These are phyloP conservation scores for Triticum monococcum DNA, from an alignment of 176 grass and related monocot species.

Conservation along the genomic window DNA sequence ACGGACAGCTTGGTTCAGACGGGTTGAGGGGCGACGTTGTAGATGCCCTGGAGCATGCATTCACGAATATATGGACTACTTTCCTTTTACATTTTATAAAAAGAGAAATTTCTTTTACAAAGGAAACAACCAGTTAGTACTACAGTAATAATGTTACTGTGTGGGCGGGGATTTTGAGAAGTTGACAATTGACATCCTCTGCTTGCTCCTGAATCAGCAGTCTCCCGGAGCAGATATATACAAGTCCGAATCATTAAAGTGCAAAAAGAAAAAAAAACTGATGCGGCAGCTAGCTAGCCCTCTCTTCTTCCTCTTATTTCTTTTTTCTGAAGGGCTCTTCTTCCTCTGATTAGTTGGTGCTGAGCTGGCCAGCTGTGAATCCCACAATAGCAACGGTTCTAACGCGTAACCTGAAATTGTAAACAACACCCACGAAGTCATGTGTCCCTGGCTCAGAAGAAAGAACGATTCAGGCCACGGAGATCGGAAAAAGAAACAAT, in stretches of 20 bases:
- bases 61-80: too few relatives aligned
- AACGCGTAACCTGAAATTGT: not conserved
- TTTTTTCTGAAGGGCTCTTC: too few relatives aligned
- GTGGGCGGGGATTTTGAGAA: too few relatives aligned
- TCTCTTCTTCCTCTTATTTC: not conserved
- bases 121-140: too few relatives aligned
- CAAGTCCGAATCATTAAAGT: not conserved
- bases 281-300: not conserved
- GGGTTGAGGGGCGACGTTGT: too few relatives aligned
- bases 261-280: not conserved
- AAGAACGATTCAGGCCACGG: not conserved
- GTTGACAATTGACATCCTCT: too few relatives aligned
- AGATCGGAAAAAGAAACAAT: not conserved
- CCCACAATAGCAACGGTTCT: not conserved
- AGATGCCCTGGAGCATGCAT: too few relatives aligned
- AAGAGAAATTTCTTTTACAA: too few relatives aligned
- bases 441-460: not conserved
- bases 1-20: too few relatives aligned
- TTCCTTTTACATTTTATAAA: too few relatives aligned
- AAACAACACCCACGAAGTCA: not conserved
- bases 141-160: too few relatives aligned
- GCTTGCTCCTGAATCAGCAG: too few relatives aligned
- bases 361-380: constrained; percentile 17
- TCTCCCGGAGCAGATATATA: not conserved
- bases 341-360: not conserved